phyloP scores from a whole-genome alignment of 1,284 basidiomycete genomes.

The Malassezia sp. region DNA sequence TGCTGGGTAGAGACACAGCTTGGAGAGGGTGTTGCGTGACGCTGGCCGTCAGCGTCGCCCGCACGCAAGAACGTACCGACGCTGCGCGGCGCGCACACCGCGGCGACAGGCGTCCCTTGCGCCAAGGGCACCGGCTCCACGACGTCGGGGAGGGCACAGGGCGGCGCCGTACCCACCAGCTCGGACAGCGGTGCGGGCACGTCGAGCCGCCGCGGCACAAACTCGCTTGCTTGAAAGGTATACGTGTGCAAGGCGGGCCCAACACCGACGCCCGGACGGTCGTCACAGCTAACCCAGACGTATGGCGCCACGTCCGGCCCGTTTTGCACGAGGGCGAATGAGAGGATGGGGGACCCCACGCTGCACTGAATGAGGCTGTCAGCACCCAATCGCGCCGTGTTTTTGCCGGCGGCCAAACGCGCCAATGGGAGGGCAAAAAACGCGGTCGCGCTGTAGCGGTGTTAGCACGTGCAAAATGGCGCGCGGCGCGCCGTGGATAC shows the following conservation, averaged over 20 bases:
- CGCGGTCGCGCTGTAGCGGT: too few species aligned
- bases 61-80: neutral
- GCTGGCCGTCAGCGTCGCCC: constrained; percentile 2
- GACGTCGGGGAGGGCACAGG: too few species aligned
- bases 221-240: constrained; percentile 1
- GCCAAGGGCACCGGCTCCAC: constrained; percentile 2
- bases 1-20: constrained; percentile 26
- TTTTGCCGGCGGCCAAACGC: constrained; percentile 7
- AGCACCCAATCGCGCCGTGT: too few species aligned
- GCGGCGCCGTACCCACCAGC: neutral
- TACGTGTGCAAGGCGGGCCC: constrained; percentile 6
- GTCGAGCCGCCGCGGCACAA: neutral
- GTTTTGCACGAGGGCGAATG: constrained; percentile 10
- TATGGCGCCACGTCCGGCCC: neutral
- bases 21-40: constrained; percentile 17
- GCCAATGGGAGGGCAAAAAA: constrained; percentile 21
- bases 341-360: constrained; percentile 23
- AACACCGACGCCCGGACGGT: constrained; percentile 6
- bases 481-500: constrained; percentile 33
- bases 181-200: neutral
- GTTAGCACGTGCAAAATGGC: too few species aligned
- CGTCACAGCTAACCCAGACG: constrained; percentile 11
- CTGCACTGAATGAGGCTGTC: too few species aligned
- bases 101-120: constrained; percentile 14
- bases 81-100: constrained; percentile 4